Conservation (phyloP, 2,329 filamentous ascomycete species). For the Arthrobotrys iridis region DNA sequence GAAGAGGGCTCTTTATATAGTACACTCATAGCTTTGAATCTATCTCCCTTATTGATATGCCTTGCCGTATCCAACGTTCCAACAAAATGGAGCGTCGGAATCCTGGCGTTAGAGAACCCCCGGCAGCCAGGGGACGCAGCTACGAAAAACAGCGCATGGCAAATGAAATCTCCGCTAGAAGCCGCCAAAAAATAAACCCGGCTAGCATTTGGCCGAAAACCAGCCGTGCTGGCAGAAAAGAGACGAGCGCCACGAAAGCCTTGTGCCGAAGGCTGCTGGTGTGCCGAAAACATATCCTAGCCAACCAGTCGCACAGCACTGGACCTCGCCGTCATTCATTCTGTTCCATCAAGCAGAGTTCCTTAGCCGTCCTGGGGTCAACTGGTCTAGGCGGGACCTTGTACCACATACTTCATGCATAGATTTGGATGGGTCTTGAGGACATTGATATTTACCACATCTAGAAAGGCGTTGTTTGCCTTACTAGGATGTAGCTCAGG, state of each 20-base stretch:
- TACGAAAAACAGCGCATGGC: slow-evolving; percentile 8
- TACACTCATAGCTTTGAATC: neutral
- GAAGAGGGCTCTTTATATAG: neutral
- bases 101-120: slow-evolving; percentile 16
- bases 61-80: neutral
- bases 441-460: slow-evolving; percentile 4
- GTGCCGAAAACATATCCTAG: neutral
- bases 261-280: neutral
- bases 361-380: neutral
- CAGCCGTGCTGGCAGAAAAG: neutral
- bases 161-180: neutral
- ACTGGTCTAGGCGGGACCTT: neutral
- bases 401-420: slow-evolving; percentile 17
- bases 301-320: neutral
- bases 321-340: neutral
- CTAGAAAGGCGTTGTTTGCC: slow-evolving; percentile 14
- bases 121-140: slow-evolving; percentile 1
- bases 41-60: neutral
- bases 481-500: neutral
- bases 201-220: neutral
- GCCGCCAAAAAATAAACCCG: slow-evolving; percentile 6
- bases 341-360: neutral
- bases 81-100: neutral
- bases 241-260: slow-evolving; percentile 4
- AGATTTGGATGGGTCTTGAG: neutral